phyloP scores from a whole-genome alignment of 176 grass and related monocot species.

The Carex parvula region DNA sequence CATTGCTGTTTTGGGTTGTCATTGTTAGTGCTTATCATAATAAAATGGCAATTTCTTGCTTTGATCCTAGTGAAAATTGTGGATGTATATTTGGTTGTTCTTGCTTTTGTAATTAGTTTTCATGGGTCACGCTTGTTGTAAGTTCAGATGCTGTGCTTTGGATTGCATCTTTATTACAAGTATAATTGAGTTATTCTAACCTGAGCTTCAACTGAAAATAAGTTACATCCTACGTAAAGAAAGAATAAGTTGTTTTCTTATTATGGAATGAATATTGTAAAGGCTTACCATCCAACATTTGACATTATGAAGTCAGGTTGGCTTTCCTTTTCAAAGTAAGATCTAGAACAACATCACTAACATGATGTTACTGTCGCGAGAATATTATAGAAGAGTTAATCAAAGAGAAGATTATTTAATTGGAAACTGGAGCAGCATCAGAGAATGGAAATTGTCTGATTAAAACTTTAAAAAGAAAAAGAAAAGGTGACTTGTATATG shows the following conservation, averaged over 20 bases:
- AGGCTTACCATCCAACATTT: background rate
- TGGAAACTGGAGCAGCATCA: background rate
- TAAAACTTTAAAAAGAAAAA: background rate
- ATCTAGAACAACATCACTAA: background rate
- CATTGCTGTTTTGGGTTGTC: background rate
- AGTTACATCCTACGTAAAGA: background rate
- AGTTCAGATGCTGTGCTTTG: background rate
- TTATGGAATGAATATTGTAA: background rate
- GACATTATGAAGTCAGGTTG: background rate
- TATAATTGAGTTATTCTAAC: background rate
- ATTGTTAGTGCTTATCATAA: background rate
- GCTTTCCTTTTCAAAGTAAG: background rate
- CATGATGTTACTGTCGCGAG: background rate
- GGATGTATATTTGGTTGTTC: background rate
- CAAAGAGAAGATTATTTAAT: background rate
- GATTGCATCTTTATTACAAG: too few species aligned
- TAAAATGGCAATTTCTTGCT: conserved; percentile 7
- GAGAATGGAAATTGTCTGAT: background rate
- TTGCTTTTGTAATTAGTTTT: conserved; percentile 1
- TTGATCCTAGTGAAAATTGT: background rate
- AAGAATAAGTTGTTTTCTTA: background rate
- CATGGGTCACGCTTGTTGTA: background rate
- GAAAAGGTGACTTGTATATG: background rate
- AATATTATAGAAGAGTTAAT: background rate
- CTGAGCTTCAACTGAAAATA: background rate